Evolutionary conservation across 108 stramenopile genomes (phyloP), one percentile per base, ranked within the genome.

Genomic region (Cyclotella cryptica): DNA sequence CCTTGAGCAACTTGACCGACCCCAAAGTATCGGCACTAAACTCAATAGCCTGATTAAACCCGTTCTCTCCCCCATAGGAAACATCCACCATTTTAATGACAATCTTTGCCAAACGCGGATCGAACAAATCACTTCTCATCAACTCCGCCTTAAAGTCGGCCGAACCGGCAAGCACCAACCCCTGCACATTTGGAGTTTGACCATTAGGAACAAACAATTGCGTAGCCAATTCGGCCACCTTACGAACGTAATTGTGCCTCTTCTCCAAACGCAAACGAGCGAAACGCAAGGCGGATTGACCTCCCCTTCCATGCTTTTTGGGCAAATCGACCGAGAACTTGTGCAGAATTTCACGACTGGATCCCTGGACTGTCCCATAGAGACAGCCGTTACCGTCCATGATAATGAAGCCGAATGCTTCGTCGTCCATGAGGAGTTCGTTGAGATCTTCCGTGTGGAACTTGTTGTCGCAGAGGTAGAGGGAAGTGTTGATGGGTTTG

Each of bases 41-140:
- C 84, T 99, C 98, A 85, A 99, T 98, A 65, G 98, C 99, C 87
- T 99, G 99, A 77, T 98, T 98, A 93, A 99, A 99, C 19, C 99
- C 99, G 45, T 96, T 92, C 68, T 98, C 97, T 24, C 98, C 98
- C 18, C 99, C 99, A 69, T 99, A 99, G 21, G 85, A 87, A 27
- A 99, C 98, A 84, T 99, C 99, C 9, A 99, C 98, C 82, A 97
- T 96, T 82, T 98, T 98, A 72, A 99, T 85, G 6, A 99, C 99
- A 74, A 97, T 93, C 80, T 96, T 93, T 42, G 41, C n/a, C 35
- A 99, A 86, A 27, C 99, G 85, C 4, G 73, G 95, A 87, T 99
- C 99, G 74, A 99, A 98, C 62, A 98, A 85, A 84, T 99, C 99
- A 40, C 89, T 89, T 15, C 93, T 83, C 89, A 94, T 94, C 55